Evolutionary conservation across 805 yeast species (phyloP).

Genomic region (Monosporozyma aerobia): DNA sequence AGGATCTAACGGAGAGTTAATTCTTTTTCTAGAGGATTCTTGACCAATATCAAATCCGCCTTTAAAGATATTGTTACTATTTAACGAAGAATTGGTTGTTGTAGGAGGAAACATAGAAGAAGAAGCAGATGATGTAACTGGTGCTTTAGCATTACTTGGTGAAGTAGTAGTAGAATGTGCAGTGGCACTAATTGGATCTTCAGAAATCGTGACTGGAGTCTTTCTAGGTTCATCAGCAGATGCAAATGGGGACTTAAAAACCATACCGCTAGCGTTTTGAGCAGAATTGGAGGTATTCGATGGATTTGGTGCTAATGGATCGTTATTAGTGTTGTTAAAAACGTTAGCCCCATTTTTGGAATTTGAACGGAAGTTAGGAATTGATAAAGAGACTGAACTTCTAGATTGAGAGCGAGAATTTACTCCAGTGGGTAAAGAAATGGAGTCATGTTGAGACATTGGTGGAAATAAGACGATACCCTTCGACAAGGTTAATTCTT

Average conservation of each 20-base stretch:
- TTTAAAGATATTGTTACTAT: background rate
- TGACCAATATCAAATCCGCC: conserved; percentile 3
- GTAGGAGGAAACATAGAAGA: background rate
- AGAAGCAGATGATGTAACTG: background rate
- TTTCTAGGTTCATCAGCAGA: background rate
- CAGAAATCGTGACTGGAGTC: background rate
- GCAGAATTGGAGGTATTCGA: background rate
- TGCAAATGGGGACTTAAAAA: background rate
- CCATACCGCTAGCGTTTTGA: background rate
- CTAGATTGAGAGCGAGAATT: conserved; percentile 35
- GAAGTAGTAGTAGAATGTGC: background rate
- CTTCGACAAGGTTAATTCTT: conserved; percentile 36
- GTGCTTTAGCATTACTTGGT: background rate
- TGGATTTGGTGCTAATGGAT: background rate
- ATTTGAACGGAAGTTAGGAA: conserved; percentile 55
- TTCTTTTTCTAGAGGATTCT: conserved; percentile 1
- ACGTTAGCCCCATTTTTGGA: conserved; percentile 36
- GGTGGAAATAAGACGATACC: conserved; percentile 39
- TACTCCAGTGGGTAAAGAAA: background rate
- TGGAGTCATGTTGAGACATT: conserved; percentile 3
- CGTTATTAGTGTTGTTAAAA: background rate
- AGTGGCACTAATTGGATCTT: background rate
- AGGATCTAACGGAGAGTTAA: conserved; percentile 5
- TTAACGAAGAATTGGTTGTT: background rate
- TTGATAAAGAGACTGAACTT: conserved; percentile 17